Base-by-base conservation (phyloP, 2,329 filamentous ascomycete genomes). In the Penicillium sp. region DNA sequence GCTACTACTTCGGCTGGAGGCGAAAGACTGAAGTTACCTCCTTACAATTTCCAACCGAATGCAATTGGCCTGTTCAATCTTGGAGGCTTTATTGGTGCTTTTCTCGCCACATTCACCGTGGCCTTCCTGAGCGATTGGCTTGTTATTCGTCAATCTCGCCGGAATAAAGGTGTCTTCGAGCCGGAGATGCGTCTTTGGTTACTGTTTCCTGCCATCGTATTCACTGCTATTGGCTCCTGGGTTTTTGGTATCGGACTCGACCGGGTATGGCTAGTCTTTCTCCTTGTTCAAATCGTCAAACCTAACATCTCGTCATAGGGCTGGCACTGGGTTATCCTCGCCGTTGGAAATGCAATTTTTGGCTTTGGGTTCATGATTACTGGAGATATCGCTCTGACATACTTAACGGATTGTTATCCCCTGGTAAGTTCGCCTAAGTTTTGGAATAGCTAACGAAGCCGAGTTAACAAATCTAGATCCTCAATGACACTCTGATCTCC, bases 281-380 rank as follows among this genome's bases (percentile, higher is more conserved):
- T 18, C 18, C 18, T 34, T 38, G 40, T 13, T n/a, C 34, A 9
- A 18, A 22, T 44, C 36, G 18, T n/a, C 14, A 32, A 44, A 1
- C 11, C 18, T 29, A 43, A 38, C 2, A n/a, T 44, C 36, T 38
- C 13, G 24, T 43, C n/a, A 18, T 49, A 58, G 49, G 18, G 14
- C 14, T 45, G 46, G 39, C 24, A 36, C 14, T 58, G 52, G 52
- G 21, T 44, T 2, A 46, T 55, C n/a, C 52, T 58, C 29, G 56
- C 56, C 2, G 44, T 51, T 24, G 46, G 49, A 5, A 47, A 53
- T 24, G 53, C 29, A 14, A 48, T 56, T 16, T 56, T 56, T n/a
- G 52, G 56, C 8, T 58, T 58, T 32, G 52, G 56, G n/a, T 58
- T 56, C 18, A 53, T 56, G 22, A 21, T 56, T 21, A 56, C 56